phyloP scores from a whole-genome alignment of 2,329 filamentous ascomycete genomes.

The Scedosporium dehoogii region DNA sequence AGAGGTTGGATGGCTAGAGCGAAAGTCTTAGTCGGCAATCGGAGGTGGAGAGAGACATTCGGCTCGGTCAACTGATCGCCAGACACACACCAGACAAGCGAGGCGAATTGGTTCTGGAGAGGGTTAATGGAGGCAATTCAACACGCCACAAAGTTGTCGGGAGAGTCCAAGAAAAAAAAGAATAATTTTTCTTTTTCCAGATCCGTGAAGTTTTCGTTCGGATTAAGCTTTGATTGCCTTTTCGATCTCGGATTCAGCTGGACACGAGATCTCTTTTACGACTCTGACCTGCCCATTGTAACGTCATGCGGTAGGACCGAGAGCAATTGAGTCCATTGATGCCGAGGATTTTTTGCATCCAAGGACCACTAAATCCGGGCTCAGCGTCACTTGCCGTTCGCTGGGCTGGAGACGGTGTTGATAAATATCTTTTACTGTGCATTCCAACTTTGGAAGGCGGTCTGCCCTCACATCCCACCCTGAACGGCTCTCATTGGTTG shows the following conservation, averaged over 20 bases:
- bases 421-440: neutral
- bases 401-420: neutral
- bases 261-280: neutral
- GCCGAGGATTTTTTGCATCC: neutral
- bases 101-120: neutral
- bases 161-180: neutral
- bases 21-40: neutral
- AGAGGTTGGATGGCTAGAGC: neutral
- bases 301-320: slow-evolving; percentile 6
- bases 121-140: neutral
- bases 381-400: too few relatives aligned
- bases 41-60: neutral
- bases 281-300: neutral
- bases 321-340: neutral
- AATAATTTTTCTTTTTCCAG: neutral
- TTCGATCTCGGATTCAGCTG: neutral
- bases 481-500: neutral
- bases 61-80: neutral
- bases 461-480: neutral
- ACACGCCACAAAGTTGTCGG: neutral
- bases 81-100: neutral
- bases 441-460: neutral
- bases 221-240: neutral
- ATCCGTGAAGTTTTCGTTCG: neutral
- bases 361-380: too few relatives aligned